A percentile compares a stretch with the other conserved stretches of the same genome.
These are phyloP conservation scores for Nitzschia inconspicua DNA, from an alignment of 108 stramenopile species.

Conservation along the genomic window DNA sequence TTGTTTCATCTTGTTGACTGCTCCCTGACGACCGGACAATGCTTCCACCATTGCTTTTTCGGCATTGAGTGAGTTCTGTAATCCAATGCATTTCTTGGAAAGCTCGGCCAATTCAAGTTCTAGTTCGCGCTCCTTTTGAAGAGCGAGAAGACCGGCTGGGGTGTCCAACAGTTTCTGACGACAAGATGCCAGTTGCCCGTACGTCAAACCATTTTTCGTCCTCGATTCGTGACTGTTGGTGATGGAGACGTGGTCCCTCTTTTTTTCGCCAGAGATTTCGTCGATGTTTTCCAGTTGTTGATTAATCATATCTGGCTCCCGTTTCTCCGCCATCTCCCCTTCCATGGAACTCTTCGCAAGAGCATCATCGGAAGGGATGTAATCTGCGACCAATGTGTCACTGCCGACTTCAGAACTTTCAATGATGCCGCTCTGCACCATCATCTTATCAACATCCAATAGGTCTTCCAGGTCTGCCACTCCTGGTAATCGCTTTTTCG, in stretches of 20 bases:
- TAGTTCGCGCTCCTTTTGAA: constrained; percentile 67
- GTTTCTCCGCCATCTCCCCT: constrained; percentile 14
- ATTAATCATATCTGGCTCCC: constrained; percentile 12
- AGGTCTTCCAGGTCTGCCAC: constrained; percentile 72
- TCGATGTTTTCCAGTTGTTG: not conserved
- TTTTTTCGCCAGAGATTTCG: not conserved
- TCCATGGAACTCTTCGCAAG: constrained; percentile 12
- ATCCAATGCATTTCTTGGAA: constrained; percentile 65
- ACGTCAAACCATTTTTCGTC: constrained; percentile 26
- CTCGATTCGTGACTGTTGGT: too few species aligned
- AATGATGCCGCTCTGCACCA: constrained; percentile 79
- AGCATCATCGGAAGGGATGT: constrained; percentile 17
- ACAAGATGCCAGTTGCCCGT: constrained; percentile 40
- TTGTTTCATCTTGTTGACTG: constrained; percentile 55
- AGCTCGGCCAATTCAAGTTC: constrained; percentile 63
- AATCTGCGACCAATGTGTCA: constrained; percentile 38
- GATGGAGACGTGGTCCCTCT: not conserved
- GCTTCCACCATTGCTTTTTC: constrained; percentile 80
- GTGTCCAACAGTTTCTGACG: constrained; percentile 66
- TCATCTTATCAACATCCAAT: constrained; percentile 72
- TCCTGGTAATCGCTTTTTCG: constrained; percentile 57
- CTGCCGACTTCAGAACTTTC: constrained; percentile 72
- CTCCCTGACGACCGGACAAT: constrained; percentile 42
- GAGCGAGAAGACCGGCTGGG: constrained; percentile 60
- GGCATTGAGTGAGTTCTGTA: constrained; percentile 73